Base-by-base conservation (phyloP, 371 early-diverging fungal genomes). In the Syncephalastrum sp. region DNA sequence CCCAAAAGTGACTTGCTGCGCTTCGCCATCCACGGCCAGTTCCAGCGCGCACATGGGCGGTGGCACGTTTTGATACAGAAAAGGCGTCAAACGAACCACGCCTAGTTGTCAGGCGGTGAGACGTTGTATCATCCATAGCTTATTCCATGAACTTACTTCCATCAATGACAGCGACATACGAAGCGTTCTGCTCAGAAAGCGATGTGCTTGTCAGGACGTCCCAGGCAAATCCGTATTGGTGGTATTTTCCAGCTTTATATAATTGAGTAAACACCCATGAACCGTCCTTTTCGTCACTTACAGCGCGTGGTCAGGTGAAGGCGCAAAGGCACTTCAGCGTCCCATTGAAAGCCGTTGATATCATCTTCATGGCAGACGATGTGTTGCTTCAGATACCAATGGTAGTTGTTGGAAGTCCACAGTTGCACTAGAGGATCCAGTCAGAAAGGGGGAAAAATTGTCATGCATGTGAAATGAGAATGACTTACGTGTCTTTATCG, bases 351-450 rank as follows among this genome's bases (percentile, higher is more conserved):
- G 15, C 69, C 69, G 23, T 67, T 60, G 46, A 84, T 68, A 42
- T 74, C 54, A 3, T 65, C 75, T 33, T 66, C 62, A 1, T 70
- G 57, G 49, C 69, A 55, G 14, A 67, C 54, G 48, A 79, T 64
- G 47, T 93, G 92, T 67, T 95, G 94, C 65, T 95, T 94, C 72
- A 97, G 65, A 59, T 96, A 97, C 93, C 95, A 98, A 68, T 97
- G 84, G 70, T 97, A 97, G 76, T 98, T 98, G 64, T 83, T 87
- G 60, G 83, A 86, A 0, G 91, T 81, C 97, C 97, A 98, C 43
- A 98, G 74, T 70, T 97, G 94, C 24, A 98, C 85, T 63, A 49
- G 4, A 12, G 43, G 15, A 57, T 5, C 12, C 3, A 53, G 25
- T 21, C 13, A 4, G 16, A 33, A 19, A n/a, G 17, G 3, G 7